Percentiles rank a stretch among this genome's conserved stretches.
These are phyloP conservation scores for Prunus mume DNA, from an alignment of 306 rosid species.

Conservation along the genomic window DNA sequence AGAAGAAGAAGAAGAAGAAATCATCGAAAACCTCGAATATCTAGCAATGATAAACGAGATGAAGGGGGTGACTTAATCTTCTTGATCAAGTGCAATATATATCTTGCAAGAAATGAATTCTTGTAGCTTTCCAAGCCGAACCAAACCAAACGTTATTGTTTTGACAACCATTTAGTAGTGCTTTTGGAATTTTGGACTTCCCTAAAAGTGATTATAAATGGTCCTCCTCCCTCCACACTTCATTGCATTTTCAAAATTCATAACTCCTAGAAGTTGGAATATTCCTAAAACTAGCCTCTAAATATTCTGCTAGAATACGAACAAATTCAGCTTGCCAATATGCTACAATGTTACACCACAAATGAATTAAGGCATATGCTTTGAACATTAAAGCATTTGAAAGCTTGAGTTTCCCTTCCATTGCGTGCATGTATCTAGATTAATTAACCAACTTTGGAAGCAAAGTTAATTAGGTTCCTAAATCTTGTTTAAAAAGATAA, in stretches of 20 bases:
- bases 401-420: too few species aligned
- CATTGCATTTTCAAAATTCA: background rate
- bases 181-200: background rate
- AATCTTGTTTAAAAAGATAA: too few species aligned
- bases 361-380: too few species aligned
- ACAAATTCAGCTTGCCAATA: background rate
- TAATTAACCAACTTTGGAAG: background rate
- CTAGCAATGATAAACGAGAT: background rate
- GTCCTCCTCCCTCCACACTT: background rate
- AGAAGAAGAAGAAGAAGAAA: background rate
- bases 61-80: background rate
- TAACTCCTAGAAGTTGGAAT: background rate
- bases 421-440: too few species aligned
- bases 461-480: background rate
- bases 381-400: too few species aligned
- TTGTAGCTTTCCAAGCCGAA: constrained; percentile 5
- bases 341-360: too few species aligned
- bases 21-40: background rate
- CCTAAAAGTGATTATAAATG: background rate
- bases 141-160: background rate
- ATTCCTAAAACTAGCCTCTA: background rate
- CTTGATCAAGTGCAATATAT: background rate
- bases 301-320: background rate
- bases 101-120: constrained; percentile 22
- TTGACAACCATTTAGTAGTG: background rate